These are phyloP conservation scores for Debaryomyces robertsiae DNA, from an alignment of 1,139 yeast genomes.

Conservation along the genomic window DNA sequence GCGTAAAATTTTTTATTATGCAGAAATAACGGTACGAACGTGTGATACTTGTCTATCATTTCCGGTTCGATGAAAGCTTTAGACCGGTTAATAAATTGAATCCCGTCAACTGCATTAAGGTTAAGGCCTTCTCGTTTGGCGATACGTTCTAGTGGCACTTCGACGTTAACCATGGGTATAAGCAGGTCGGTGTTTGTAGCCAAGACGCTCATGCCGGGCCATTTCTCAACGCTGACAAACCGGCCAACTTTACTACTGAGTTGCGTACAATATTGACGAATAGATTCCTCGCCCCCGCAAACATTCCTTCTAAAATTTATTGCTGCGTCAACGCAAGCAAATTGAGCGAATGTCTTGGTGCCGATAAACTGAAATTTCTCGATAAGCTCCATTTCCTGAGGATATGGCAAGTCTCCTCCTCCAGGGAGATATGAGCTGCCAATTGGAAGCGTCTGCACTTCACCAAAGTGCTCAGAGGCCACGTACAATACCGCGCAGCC, in stretches of 20 bases:
- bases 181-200: slow-evolving; percentile 32
- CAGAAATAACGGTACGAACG: slow-evolving; percentile 48
- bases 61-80: slow-evolving; percentile 11
- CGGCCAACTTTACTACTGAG: slow-evolving; percentile 49
- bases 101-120: background rate
- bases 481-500: slow-evolving; percentile 65
- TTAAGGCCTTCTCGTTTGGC: slow-evolving; percentile 17
- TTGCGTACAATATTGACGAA: slow-evolving; percentile 47
- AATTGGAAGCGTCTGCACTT: slow-evolving; percentile 61
- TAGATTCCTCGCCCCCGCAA: slow-evolving; percentile 65
- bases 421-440: slow-evolving; percentile 46
- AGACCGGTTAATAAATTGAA: background rate
- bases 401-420: slow-evolving; percentile 22
- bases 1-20: slow-evolving; percentile 48
- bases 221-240: slow-evolving; percentile 33
- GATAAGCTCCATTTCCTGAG: slow-evolving; percentile 31
- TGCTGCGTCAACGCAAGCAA: slow-evolving; percentile 39
- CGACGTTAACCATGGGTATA: slow-evolving; percentile 52
- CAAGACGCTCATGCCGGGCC: slow-evolving; percentile 34
- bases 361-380: slow-evolving; percentile 44
- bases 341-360: slow-evolving; percentile 33
- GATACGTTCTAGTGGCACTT: slow-evolving; percentile 34
- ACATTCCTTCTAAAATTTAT: slow-evolving; percentile 50
- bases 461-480: slow-evolving; percentile 49
- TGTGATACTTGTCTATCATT: slow-evolving; percentile 31